Conservation (phyloP, 2,329 filamentous ascomycete species). For the Xylariales sp. region DNA sequence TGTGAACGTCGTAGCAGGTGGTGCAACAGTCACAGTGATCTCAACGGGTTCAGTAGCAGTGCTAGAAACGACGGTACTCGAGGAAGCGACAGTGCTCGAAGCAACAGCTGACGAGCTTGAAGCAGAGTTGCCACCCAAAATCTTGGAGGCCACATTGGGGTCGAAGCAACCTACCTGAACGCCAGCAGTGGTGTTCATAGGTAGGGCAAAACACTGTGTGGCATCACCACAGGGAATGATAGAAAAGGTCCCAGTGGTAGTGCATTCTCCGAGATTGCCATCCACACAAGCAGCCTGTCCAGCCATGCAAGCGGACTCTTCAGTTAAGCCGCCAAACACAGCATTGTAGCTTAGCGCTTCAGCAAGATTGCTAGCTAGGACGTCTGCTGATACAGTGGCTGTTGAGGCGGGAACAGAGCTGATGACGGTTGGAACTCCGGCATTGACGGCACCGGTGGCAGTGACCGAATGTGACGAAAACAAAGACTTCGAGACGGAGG, state of each 20-base stretch:
- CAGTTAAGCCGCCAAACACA: conserved; percentile 39
- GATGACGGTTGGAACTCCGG: conserved; percentile 37
- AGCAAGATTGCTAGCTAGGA: conserved; percentile 41
- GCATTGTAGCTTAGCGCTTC: conserved; percentile 42
- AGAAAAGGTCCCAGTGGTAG: conserved; percentile 33
- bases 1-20: conserved; percentile 19
- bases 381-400: conserved; percentile 34
- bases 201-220: conserved; percentile 48
- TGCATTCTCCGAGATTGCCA: conserved; percentile 45
- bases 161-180: conserved; percentile 46
- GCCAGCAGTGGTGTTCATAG: conserved; percentile 43
- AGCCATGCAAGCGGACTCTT: conserved; percentile 39
- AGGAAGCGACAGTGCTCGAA: conserved; percentile 8
- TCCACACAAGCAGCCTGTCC: conserved; percentile 49
- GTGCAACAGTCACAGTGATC: conserved; percentile 17
- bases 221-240: conserved; percentile 32
- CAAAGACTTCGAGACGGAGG: conserved; percentile 85
- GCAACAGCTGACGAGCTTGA: not conserved
- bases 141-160: conserved; percentile 31
- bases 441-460: conserved; percentile 33
- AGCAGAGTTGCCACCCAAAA: conserved; percentile 31
- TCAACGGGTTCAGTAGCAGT: conserved; percentile 8
- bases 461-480: conserved; percentile 19
- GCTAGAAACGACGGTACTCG: conserved; percentile 7
- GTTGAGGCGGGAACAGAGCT: conserved; percentile 30